These are phyloP conservation scores for Lippia alba DNA, from an alignment of 305 asterid species.

Conservation along the genomic window DNA sequence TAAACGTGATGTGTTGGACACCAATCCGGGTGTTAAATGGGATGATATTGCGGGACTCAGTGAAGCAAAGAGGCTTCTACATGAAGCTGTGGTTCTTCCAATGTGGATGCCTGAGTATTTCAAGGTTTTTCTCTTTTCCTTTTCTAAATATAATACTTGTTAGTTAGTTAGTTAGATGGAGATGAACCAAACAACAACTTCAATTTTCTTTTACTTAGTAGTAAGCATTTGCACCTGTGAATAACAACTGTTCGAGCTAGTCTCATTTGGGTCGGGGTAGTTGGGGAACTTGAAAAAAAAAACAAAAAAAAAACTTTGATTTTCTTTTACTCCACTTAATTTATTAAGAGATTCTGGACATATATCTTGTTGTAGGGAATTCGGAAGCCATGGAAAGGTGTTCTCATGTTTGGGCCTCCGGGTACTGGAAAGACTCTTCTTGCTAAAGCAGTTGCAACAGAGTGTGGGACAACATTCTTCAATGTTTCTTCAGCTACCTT, in stretches of 20 bases:
- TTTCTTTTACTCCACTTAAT: background rate
- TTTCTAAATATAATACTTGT: no score
- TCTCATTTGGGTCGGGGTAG: no score
- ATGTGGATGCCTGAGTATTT: slow-evolving; percentile 99
- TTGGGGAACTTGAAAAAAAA: no score
- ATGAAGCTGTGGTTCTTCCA: slow-evolving; percentile 99
- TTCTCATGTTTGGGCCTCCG: slow-evolving; percentile 99
- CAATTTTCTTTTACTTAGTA: slow-evolving; percentile 8
- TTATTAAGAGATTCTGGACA: slow-evolving; percentile 10
- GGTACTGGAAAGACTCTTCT: slow-evolving; percentile 99
- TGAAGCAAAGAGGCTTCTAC: slow-evolving; percentile 96
- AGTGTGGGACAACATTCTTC: slow-evolving; percentile 96
- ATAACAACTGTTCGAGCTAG: no score
- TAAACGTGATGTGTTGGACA: slow-evolving; percentile 95
- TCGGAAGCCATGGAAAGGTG: slow-evolving; percentile 99
- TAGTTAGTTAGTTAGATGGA: background rate
- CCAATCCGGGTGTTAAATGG: slow-evolving; percentile 97
- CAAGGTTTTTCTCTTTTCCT: slow-evolving; percentile 56
- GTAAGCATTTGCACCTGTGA: no score
- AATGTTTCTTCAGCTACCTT: slow-evolving; percentile 95
- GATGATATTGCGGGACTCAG: slow-evolving; percentile 97
- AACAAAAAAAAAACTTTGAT: no score
- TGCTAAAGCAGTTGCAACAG: slow-evolving; percentile 99
- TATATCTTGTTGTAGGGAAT: slow-evolving; percentile 70
- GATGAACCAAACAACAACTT: slow-evolving; percentile 20